These are phyloP conservation scores for Goffeauzyma gilvescens DNA, from an alignment of 768 basidiomycete species.

Conservation along the genomic window DNA sequence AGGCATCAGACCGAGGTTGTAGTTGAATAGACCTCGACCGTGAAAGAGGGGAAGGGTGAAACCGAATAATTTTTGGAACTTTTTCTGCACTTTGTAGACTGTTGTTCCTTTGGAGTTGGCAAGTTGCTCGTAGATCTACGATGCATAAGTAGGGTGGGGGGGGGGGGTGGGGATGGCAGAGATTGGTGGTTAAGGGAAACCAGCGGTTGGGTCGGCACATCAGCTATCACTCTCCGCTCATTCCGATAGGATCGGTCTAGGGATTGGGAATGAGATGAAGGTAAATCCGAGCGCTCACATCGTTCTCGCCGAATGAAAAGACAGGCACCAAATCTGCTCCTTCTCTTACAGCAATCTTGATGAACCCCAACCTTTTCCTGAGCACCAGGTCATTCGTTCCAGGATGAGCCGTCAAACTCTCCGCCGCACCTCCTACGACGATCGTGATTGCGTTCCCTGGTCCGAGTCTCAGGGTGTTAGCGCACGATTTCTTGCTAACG, in stretches of 20 bases:
- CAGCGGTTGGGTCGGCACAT: too few relatives aligned
- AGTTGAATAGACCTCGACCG: constrained; percentile 83
- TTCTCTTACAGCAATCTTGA: constrained; percentile 42
- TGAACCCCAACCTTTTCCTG: constrained; percentile 62
- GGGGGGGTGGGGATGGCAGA: too few relatives aligned
- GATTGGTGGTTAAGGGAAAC: too few relatives aligned
- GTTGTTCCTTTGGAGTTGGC: constrained; percentile 80
- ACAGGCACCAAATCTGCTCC: constrained; percentile 84
- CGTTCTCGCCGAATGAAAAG: constrained; percentile 97
- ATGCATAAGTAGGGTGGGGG: too few relatives aligned
- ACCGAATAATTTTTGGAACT: constrained; percentile 78
- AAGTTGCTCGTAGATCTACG: constrained; percentile 95
- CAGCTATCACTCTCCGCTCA: too few relatives aligned
- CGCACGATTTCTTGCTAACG: constrained; percentile 75
- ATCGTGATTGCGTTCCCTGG: constrained; percentile 57
- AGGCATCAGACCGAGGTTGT: constrained; percentile 84
- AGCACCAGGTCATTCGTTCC: constrained; percentile 64
- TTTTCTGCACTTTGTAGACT: constrained; percentile 65
- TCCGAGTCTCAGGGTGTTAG: constrained; percentile 56
- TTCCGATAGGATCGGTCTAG: too few relatives aligned
- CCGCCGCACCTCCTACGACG: constrained; percentile 89
- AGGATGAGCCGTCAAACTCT: constrained; percentile 79
- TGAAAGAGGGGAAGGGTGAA: constrained; percentile 97
- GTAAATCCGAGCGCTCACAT: too few relatives aligned
- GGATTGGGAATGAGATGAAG: background rate